Conservation (phyloP, 495 filamentous ascomycete genomes). For the Entonaema liquescens region DNA sequence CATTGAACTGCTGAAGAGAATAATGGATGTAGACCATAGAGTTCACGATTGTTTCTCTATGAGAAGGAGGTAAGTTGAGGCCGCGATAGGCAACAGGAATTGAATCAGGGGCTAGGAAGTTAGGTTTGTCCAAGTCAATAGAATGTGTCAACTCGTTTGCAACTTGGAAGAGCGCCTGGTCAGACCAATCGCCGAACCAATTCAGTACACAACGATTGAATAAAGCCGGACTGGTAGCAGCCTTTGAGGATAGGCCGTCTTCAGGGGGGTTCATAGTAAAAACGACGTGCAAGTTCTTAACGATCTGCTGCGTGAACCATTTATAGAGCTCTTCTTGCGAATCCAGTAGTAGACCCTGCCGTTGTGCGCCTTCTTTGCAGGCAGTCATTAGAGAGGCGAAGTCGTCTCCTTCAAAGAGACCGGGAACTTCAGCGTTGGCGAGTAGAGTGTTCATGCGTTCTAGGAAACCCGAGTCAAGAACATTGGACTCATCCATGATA, state of each 20-base stretch:
- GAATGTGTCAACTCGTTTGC: constrained; percentile 94
- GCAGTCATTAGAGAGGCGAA: constrained; percentile 96
- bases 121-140: constrained; percentile 88
- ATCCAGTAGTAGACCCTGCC: constrained; percentile 92
- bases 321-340: constrained; percentile 99
- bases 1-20: constrained; percentile 89
- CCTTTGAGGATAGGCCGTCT: constrained; percentile 92
- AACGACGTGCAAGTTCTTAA: constrained; percentile 98
- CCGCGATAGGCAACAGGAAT: constrained; percentile 91
- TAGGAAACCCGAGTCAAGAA: constrained; percentile 96
- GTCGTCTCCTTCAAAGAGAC: constrained; percentile 97
- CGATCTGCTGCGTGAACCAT: constrained; percentile 99
- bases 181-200: constrained; percentile 99
- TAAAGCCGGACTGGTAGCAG: constrained; percentile 93
- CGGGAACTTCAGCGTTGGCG: constrained; percentile 97
- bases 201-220: constrained; percentile 99
- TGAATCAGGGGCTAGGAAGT: constrained; percentile 86
- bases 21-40: constrained; percentile 99
- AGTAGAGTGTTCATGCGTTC: constrained; percentile 99
- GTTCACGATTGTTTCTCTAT: constrained; percentile 91
- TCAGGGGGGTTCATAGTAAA: constrained; percentile 99
- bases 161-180: constrained; percentile 98
- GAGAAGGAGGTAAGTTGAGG: constrained; percentile 81
- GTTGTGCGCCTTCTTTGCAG: constrained; percentile 96
- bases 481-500: constrained; percentile 99